These are phyloP conservation scores for Hypoxylon sp. DNA, from an alignment of 2,329 filamentous ascomycete species.

Conservation along the genomic window DNA sequence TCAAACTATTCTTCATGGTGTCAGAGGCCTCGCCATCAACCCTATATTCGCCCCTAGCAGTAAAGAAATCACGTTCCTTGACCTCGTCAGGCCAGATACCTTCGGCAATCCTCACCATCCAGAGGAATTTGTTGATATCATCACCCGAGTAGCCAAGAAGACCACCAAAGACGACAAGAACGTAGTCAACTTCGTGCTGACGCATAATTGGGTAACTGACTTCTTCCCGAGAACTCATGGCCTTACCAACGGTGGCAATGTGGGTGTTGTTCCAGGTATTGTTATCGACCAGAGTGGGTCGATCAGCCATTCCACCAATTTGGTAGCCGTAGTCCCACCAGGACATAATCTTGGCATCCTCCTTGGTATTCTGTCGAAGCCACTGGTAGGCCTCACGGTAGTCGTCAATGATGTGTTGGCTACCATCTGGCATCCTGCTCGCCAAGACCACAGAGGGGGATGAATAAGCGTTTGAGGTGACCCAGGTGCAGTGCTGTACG, in stretches of 20 bases:
- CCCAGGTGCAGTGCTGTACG: constrained; percentile 98
- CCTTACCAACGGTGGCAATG: constrained; percentile 98
- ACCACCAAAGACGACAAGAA: constrained; percentile 97
- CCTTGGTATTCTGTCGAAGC: constrained; percentile 95
- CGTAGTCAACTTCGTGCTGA: constrained; percentile 98
- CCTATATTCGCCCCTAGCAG: constrained; percentile 90
- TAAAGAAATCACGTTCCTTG: constrained; percentile 97
- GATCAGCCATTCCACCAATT: constrained; percentile 98
- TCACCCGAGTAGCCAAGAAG: constrained; percentile 97
- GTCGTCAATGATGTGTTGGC: constrained; percentile 98
- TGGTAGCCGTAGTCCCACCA: constrained; percentile 99
- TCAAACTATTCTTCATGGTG: constrained; percentile 99
- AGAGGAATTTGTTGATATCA: constrained; percentile 99
- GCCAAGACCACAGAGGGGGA: constrained; percentile 97
- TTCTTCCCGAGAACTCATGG: constrained; percentile 97
- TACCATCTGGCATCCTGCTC: constrained; percentile 91
- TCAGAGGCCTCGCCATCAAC: constrained; percentile 94
- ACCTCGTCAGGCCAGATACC: constrained; percentile 99
- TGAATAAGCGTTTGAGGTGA: constrained; percentile 98
- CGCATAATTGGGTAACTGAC: constrained; percentile 99
- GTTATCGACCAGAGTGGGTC: constrained; percentile 97
- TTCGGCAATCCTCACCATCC: constrained; percentile 99
- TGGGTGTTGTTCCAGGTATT: constrained; percentile 99
- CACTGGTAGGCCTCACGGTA: constrained; percentile 99
- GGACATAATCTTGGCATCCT: constrained; percentile 98